Base-by-base conservation (phyloP, 2,329 filamentous ascomycete species). In the Ustulina deusta region DNA sequence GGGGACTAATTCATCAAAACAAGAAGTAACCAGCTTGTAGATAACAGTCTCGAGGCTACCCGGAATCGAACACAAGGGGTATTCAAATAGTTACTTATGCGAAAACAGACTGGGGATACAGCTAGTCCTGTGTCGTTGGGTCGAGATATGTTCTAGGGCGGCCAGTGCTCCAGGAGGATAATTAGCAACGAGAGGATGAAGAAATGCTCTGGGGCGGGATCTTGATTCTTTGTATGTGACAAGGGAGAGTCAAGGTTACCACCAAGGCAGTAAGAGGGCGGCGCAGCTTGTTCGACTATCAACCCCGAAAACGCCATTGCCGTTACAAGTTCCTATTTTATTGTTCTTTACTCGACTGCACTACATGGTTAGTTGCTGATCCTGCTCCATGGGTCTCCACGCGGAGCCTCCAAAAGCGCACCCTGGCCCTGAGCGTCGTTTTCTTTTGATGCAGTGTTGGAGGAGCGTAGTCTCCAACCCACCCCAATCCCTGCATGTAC, bases 351-450 rank as follows among this genome's bases (percentile, higher is more conserved):
- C 49, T n/a, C n/a, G n/a, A 32, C 49, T 34, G 34, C 15, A 17
- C 27, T 2, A 32, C 42, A n/a, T 52, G n/a, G 20, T 48, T 29
- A 44, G 17, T 40, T 40, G 15, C 36, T 54, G 29, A 60, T 55
- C 60, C 36, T 63, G 36, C 29, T 20, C 34, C 42, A 66, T 29
- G 61, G 49, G 48, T 42, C 51, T 51, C 63, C 66, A 66, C 64
- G 27, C 68, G 27, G 68, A 70, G 68, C 68, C 68, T 46, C 68
- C 7, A n/a, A n/a, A n/a, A n/a, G n/a, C n/a, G n/a, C n/a, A n/a
- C n/a, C n/a, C 15, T 20, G 56, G 11, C 42, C 34, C 27, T 63
- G 54, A 27, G 34, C 22, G 22, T 42, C 44, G 22, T 68, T 66
- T 57, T 42, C 59, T 68, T 68, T 70, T 60, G 15, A 32, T 60